These are phyloP conservation scores for Nakazawaea populi DNA, from an alignment of 805 yeast species.

Conservation along the genomic window DNA sequence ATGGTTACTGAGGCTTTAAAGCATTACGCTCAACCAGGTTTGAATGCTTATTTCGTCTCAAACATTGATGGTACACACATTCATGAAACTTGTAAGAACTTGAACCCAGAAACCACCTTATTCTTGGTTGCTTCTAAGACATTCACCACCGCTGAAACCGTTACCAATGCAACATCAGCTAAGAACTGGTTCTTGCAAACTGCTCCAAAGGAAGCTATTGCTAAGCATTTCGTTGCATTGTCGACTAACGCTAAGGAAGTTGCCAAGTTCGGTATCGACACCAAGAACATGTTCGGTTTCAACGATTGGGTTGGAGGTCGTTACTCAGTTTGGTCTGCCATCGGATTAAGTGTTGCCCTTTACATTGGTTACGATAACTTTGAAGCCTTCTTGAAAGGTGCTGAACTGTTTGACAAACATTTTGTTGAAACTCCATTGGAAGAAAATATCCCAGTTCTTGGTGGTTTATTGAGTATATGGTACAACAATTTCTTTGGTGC, in stretches of 20 bases:
- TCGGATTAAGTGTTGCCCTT: slow-evolving; percentile 91
- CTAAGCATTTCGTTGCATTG: slow-evolving; percentile 96
- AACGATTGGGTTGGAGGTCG: slow-evolving; percentile 99
- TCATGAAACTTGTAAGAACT: slow-evolving; percentile 77
- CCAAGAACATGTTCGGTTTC: slow-evolving; percentile 97
- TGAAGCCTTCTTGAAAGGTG: slow-evolving; percentile 90
- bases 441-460: slow-evolving; percentile 86
- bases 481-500: slow-evolving; percentile 98
- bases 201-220: slow-evolving; percentile 70
- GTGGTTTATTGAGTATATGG: slow-evolving; percentile 95
- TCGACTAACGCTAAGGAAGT: slow-evolving; percentile 92
- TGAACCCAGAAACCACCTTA: slow-evolving; percentile 87
- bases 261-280: slow-evolving; percentile 92
- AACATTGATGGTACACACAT: slow-evolving; percentile 98
- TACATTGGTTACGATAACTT: slow-evolving; percentile 96
- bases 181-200: slow-evolving; percentile 83
- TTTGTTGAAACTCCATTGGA: slow-evolving; percentile 80
- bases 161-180: slow-evolving; percentile 93
- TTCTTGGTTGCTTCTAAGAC: slow-evolving; percentile 94
- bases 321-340: slow-evolving; percentile 99
- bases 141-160: slow-evolving; percentile 98
- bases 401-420: slow-evolving; percentile 94
- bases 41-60: slow-evolving; percentile 88
- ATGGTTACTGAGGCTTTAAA: slow-evolving; percentile 99
- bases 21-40: slow-evolving; percentile 70